Evolutionary conservation across 2,329 filamentous ascomycete genomes (phyloP).

Genomic region (Fusarium redolens): DNA sequence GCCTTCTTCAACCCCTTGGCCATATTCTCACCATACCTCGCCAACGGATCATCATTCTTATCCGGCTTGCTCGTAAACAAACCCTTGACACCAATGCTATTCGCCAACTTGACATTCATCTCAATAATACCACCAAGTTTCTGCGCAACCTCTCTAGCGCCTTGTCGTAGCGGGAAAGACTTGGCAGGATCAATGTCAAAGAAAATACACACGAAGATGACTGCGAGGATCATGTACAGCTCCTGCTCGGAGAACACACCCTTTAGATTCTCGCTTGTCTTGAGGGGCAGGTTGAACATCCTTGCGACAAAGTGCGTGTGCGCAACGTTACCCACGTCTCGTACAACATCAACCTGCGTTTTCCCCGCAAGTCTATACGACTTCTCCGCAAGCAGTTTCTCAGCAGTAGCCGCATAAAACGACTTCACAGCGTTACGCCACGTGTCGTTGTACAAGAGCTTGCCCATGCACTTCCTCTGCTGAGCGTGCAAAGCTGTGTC

Average conservation of each 20-base stretch:
- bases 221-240: constrained; percentile 70
- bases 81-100: constrained; percentile 53
- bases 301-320: constrained; percentile 73
- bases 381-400: constrained; percentile 72
- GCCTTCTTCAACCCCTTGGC: constrained; percentile 73
- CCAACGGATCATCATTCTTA: constrained; percentile 67
- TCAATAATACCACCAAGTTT: constrained; percentile 73
- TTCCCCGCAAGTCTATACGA: constrained; percentile 67
- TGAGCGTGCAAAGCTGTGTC: constrained; percentile 60
- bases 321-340: constrained; percentile 75
- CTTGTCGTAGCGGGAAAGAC: constrained; percentile 72
- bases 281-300: constrained; percentile 74
- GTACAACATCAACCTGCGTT: constrained; percentile 76
- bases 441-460: constrained; percentile 69
- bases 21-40: constrained; percentile 72
- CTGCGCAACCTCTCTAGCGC: constrained; percentile 65
- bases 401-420: constrained; percentile 74
- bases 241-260: constrained; percentile 68
- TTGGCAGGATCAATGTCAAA: constrained; percentile 74
- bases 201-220: constrained; percentile 75
- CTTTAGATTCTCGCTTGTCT: constrained; percentile 68
- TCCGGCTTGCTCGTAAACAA: constrained; percentile 61
- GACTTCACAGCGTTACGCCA: constrained; percentile 72
- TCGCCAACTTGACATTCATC: constrained; percentile 70
- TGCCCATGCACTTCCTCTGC: constrained; percentile 65